A percentile compares a stretch with the other conserved stretches of the same genome.
phyloP scores from a whole-genome alignment of 1,139 yeast species.

The Yamadazyma atmosphaerica region DNA sequence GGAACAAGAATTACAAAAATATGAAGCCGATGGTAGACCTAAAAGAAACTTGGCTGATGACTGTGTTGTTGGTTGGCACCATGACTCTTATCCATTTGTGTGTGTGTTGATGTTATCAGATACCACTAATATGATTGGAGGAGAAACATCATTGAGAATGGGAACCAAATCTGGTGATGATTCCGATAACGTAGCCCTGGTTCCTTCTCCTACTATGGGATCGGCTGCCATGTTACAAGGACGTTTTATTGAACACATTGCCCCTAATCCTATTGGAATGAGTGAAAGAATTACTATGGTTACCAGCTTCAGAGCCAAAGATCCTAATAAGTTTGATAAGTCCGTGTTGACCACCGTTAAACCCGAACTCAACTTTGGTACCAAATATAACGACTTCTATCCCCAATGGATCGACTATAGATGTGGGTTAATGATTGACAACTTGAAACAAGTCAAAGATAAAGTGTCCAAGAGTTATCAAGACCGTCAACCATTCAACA shows the following conservation, averaged over 20 bases:
- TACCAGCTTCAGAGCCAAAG: slow-evolving; percentile 37
- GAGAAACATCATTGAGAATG: slow-evolving; percentile 55
- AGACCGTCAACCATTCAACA: slow-evolving; percentile 34
- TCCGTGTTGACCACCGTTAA: slow-evolving; percentile 37
- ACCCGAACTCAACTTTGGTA: slow-evolving; percentile 39
- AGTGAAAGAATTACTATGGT: slow-evolving; percentile 57
- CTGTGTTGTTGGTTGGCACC: slow-evolving; percentile 60
- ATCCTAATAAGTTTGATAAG: slow-evolving; percentile 25
- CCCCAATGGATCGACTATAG: slow-evolving; percentile 44
- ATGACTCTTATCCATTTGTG: slow-evolving; percentile 61
- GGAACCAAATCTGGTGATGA: slow-evolving; percentile 25
- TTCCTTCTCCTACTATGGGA: slow-evolving; percentile 55
- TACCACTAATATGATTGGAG: slow-evolving; percentile 57
- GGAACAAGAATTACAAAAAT: slow-evolving; percentile 14
- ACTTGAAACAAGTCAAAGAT: slow-evolving; percentile 31
- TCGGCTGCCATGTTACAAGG: slow-evolving; percentile 60
- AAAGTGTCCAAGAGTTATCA: slow-evolving; percentile 14
- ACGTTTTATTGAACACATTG: slow-evolving; percentile 52
- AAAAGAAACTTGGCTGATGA: slow-evolving; percentile 27
- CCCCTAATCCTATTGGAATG: slow-evolving; percentile 53
- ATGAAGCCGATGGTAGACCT: slow-evolving; percentile 6
- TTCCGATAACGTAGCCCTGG: slow-evolving; percentile 34
- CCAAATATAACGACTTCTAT: slow-evolving; percentile 34
- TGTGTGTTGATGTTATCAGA: slow-evolving; percentile 63
- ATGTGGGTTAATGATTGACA: slow-evolving; percentile 34